These are phyloP conservation scores for Ettlia oleoabundans DNA, from an alignment of 139 green algal species.

Conservation along the genomic window DNA sequence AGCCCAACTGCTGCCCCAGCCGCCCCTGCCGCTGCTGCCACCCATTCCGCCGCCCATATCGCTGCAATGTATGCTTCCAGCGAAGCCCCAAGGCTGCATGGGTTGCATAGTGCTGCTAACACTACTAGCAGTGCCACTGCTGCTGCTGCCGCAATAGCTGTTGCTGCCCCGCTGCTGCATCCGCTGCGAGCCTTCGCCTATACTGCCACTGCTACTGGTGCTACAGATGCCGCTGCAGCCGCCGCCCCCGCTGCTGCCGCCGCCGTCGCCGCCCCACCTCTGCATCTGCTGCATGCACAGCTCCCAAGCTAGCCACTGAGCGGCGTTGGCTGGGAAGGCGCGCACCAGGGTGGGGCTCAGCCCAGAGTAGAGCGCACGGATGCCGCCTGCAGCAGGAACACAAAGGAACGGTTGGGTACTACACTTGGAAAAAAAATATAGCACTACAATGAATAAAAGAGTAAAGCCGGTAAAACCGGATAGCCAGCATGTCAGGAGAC, in stretches of 20 bases:
- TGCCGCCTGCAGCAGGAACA: conserved; percentile 47
- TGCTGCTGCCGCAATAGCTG: no score
- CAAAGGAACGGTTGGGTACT: neutral
- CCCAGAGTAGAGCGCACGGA: conserved; percentile 63
- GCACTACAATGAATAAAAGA: neutral
- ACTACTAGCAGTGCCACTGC: no score
- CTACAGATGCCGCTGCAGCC: neutral
- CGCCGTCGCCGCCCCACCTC: neutral
- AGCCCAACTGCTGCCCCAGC: no score
- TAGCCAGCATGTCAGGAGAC: no score
- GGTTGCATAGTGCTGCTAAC: no score
- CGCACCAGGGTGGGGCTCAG: conserved; percentile 70
- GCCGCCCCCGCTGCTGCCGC: neutral
- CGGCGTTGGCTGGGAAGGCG: conserved; percentile 85
- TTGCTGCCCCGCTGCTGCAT: no score
- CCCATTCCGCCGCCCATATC: no score
- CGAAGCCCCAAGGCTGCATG: no score
- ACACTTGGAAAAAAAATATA: neutral
- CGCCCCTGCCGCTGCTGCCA: no score
- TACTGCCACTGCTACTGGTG: neutral
- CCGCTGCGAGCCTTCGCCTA: no score
- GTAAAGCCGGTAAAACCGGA: no score
- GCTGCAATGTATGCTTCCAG: no score
- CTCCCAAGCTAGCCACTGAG: conserved; percentile 81
- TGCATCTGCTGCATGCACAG: conserved; percentile 27